Evolutionary conservation across 805 yeast species (phyloP).

Genomic region (Wickerhamomyces silvicola): DNA sequence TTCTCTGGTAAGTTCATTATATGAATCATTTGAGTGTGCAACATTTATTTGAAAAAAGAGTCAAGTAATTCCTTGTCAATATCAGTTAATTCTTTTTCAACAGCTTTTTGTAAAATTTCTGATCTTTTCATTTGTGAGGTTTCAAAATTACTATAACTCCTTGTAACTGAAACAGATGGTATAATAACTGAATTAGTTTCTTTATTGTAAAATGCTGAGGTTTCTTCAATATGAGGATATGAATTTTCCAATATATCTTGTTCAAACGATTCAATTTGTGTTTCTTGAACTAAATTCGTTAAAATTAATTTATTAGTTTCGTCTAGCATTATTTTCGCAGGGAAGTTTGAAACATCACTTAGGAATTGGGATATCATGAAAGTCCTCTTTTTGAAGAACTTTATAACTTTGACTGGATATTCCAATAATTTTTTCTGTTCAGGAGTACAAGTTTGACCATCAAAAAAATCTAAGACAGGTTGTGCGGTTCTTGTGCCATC

Average conservation of each 20-base stretch:
- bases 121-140: slow-evolving; percentile 17
- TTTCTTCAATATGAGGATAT: slow-evolving; percentile 20
- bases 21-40: too few species aligned
- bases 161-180: slow-evolving; percentile 18
- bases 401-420: slow-evolving; percentile 24
- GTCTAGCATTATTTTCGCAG: slow-evolving; percentile 23
- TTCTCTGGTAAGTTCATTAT: too few species aligned
- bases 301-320: slow-evolving; percentile 20
- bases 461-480: slow-evolving; percentile 5
- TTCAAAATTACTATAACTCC: slow-evolving; percentile 17
- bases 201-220: slow-evolving; percentile 16
- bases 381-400: slow-evolving; percentile 24
- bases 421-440: slow-evolving; percentile 12
- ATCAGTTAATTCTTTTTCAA: slow-evolving; percentile 10
- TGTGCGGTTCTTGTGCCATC: slow-evolving; percentile 24
- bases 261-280: slow-evolving; percentile 22
- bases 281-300: slow-evolving; percentile 20
- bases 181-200: slow-evolving; percentile 20
- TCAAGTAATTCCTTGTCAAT: slow-evolving; percentile 16
- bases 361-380: slow-evolving; percentile 15
- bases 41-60: slow-evolving; percentile 5
- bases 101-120: slow-evolving; percentile 8
- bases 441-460: slow-evolving; percentile 3
- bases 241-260: slow-evolving; percentile 13
- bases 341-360: slow-evolving; percentile 18